These are phyloP conservation scores for Hypoxylon sp. DNA, from an alignment of 2,329 filamentous ascomycete species.

Conservation along the genomic window DNA sequence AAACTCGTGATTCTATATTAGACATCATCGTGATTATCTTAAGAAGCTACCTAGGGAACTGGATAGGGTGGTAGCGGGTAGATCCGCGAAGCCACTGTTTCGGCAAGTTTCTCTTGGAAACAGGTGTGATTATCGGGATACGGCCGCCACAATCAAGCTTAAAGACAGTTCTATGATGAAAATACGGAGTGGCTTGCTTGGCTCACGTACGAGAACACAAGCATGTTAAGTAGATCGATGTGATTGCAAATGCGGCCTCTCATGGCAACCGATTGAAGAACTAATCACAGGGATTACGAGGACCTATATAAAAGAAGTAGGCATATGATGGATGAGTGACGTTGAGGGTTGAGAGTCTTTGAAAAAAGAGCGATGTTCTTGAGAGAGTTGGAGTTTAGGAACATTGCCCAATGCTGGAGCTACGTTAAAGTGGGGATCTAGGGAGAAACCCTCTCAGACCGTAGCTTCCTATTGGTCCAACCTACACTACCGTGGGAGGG, in stretches of 20 bases:
- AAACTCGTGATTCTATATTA: neutral
- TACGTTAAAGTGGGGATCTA: slow-evolving; percentile 11
- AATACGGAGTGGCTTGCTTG: slow-evolving; percentile 39
- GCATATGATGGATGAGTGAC: neutral
- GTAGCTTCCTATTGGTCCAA: slow-evolving; percentile 16
- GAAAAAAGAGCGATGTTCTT: slow-evolving; percentile 1
- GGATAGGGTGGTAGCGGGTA: slow-evolving; percentile 7
- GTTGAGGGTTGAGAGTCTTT: neutral
- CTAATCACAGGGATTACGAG: neutral
- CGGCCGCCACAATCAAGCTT: slow-evolving; percentile 23
- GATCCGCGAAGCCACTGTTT: slow-evolving; percentile 10
- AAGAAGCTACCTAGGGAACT: neutral
- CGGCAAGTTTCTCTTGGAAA: slow-evolving; percentile 2
- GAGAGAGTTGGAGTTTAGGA: slow-evolving; percentile 3
- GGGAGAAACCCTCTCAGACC: neutral
- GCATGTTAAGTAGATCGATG: slow-evolving; percentile 8
- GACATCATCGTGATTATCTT: neutral
- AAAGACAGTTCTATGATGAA: slow-evolving; percentile 12
- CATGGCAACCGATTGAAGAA: neutral
- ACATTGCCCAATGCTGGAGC: neutral
- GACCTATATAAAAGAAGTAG: neutral
- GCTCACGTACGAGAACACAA: slow-evolving; percentile 27
- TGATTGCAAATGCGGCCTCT: neutral
- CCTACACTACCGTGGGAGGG: no score
- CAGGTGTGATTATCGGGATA: slow-evolving; percentile 16